Conservation (phyloP, 1,139 yeast species). For the Hanseniaspora sp. region DNA sequence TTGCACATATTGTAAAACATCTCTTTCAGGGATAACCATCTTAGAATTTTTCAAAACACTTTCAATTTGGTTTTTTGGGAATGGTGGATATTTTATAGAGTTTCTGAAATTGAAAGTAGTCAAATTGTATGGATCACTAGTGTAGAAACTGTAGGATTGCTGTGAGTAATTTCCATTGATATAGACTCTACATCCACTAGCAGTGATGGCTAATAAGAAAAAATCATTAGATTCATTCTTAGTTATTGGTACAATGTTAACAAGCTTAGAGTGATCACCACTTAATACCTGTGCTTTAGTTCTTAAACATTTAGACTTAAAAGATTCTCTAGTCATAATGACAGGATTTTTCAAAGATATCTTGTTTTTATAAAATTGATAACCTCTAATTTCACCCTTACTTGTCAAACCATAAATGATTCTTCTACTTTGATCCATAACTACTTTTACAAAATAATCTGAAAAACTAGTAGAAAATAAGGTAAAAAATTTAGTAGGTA, state of each 20-base stretch:
- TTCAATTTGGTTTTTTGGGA: slow-evolving; percentile 32
- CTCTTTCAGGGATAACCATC: slow-evolving; percentile 39
- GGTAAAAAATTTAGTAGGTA: slow-evolving; percentile 38
- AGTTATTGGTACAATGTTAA: slow-evolving; percentile 52
- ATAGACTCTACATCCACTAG: slow-evolving; percentile 71
- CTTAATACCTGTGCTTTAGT: slow-evolving; percentile 34
- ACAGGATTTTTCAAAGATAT: slow-evolving; percentile 9
- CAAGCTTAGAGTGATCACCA: slow-evolving; percentile 38
- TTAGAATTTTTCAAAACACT: neutral
- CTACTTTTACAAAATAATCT: slow-evolving; percentile 54
- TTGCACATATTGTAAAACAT: slow-evolving; percentile 31
- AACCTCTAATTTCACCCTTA: slow-evolving; percentile 70
- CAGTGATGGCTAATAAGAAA: slow-evolving; percentile 74
- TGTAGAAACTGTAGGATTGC: slow-evolving; percentile 22
- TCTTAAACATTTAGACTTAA: slow-evolving; percentile 32
- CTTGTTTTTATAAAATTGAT: slow-evolving; percentile 36
- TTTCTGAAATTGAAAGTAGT: neutral
- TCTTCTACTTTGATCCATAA: slow-evolving; percentile 65
- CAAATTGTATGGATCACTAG: slow-evolving; percentile 4
- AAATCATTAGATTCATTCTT: slow-evolving; percentile 57
- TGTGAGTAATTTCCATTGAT: slow-evolving; percentile 40
- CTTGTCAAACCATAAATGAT: slow-evolving; percentile 75
- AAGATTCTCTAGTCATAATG: slow-evolving; percentile 1
- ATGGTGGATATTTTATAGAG: slow-evolving; percentile 64
- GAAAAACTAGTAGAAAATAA: slow-evolving; percentile 33